Evolutionary conservation across 148 eudicot genomes (phyloP).

Genomic region (Linanthus parryae): DNA sequence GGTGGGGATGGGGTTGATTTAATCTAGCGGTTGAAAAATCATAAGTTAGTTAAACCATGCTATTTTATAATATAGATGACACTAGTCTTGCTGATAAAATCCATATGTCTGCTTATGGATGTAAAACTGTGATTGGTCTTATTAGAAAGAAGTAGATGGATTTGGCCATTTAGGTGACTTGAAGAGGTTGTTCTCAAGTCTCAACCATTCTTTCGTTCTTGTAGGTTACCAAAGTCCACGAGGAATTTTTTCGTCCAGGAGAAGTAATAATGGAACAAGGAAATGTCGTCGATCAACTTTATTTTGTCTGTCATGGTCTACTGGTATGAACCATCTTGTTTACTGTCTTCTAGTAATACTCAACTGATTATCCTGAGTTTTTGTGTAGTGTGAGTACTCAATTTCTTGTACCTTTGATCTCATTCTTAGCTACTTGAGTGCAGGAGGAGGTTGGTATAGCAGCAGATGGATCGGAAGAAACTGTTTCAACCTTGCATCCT

Average conservation of each 20-base stretch:
- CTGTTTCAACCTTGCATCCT: constrained; percentile 39
- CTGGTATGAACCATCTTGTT: constrained; percentile 39
- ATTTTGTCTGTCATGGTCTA: constrained; percentile 80
- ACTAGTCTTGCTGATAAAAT: background rate
- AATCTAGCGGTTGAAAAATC: too few relatives aligned
- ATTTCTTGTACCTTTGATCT: background rate
- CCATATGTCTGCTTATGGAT: too few relatives aligned
- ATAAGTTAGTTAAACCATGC: too few relatives aligned
- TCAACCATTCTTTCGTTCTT: constrained; percentile 7
- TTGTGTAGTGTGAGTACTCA: too few relatives aligned
- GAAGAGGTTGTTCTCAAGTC: background rate
- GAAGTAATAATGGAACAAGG: constrained; percentile 93
- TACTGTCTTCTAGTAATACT: background rate
- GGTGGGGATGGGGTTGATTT: too few relatives aligned
- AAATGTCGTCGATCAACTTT: constrained; percentile 88
- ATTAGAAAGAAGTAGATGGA: background rate
- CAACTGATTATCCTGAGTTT: too few relatives aligned
- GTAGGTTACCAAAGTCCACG: constrained; percentile 75
- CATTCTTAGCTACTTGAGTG: background rate
- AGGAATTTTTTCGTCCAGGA: constrained; percentile 95
- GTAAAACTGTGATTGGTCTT: constrained; percentile 3
- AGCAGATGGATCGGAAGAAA: constrained; percentile 55
- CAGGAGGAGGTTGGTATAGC: constrained; percentile 77
- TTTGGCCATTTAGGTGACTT: too few relatives aligned
- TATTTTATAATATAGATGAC: too few relatives aligned